phyloP scores from a whole-genome alignment of 2,329 filamentous ascomycete species.

The Scolecobasidium constrictum region DNA sequence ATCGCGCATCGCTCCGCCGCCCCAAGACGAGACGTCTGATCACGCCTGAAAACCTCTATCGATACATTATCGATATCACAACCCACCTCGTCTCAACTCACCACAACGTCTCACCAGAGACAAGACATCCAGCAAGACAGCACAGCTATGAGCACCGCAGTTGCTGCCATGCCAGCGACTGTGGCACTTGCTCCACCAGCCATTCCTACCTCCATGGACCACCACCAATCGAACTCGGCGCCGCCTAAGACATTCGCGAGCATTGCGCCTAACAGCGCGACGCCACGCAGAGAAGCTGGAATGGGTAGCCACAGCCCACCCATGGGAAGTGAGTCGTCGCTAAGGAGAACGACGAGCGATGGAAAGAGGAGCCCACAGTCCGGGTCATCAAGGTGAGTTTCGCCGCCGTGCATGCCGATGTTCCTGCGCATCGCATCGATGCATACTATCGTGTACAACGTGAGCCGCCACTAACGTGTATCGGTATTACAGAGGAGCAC shows the following conservation, averaged over 20 bases:
- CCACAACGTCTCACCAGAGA: no score
- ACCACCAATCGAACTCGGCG: conserved; percentile 24
- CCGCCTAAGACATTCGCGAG: conserved; percentile 25
- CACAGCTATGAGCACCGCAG: conserved; percentile 39
- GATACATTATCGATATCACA: no score
- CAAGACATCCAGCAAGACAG: no score
- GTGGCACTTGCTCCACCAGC: conserved; percentile 22
- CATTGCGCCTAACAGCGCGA: conserved; percentile 26
- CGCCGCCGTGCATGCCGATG: conserved; percentile 7
- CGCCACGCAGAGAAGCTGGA: conserved; percentile 12
- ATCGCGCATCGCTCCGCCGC: no score
- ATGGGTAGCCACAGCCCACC: conserved; percentile 8
- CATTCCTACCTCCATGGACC: conserved; percentile 17
- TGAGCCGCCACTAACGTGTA: neutral
- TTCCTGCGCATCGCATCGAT: conserved; percentile 6
- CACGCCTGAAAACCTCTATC: no score
- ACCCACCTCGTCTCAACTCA: no score
- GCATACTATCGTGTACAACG: conserved; percentile 1
- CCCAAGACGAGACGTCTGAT: no score
- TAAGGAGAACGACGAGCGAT: conserved; percentile 27
- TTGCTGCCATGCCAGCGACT: conserved; percentile 31
- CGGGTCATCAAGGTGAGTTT: conserved; percentile 18
- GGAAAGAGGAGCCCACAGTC: conserved; percentile 44
- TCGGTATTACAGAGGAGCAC: neutral
- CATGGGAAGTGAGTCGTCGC: conserved; percentile 18